Evolutionary conservation across 140 eudicot species (phyloP).

Genomic region (Erigeron philadelphicus): DNA sequence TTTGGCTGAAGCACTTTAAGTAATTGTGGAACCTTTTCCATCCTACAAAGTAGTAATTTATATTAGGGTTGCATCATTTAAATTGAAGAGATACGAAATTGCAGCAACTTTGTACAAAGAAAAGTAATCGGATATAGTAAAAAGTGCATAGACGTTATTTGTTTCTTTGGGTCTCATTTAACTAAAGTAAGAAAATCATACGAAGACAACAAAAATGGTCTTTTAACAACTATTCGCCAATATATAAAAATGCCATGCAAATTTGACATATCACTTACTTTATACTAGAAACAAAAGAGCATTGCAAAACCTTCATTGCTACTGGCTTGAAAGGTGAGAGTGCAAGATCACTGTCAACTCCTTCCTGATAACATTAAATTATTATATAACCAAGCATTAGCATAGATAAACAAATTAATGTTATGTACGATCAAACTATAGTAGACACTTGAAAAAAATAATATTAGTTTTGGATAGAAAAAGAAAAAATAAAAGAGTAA

Average conservation of each 20-base stretch:
- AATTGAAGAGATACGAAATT: neutral
- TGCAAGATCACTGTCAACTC: slow-evolving; percentile 57
- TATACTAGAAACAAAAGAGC: slow-evolving; percentile 74
- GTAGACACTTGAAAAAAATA: neutral
- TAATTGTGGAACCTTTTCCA: slow-evolving; percentile 49
- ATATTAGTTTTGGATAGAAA: neutral
- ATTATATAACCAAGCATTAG: slow-evolving; percentile 1
- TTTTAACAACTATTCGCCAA: neutral
- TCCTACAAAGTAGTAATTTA: slow-evolving; percentile 42
- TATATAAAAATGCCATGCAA: neutral
- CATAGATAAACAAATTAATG: neutral
- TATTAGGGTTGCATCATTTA: neutral
- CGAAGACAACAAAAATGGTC: neutral
- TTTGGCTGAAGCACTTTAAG: slow-evolving; percentile 66
- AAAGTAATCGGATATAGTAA: too few relatives aligned
- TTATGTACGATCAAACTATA: neutral
- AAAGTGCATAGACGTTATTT: too few relatives aligned
- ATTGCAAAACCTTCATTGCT: slow-evolving; percentile 82
- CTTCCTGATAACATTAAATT: slow-evolving; percentile 43
- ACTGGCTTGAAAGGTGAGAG: slow-evolving; percentile 78
- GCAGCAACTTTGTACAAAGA: neutral
- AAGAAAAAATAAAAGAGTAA: neutral
- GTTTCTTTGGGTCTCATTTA: too few relatives aligned
- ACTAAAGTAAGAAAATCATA: neutral
- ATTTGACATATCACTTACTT: slow-evolving; percentile 37